Conservation (phyloP, 257 asterid species). For the Penstemon eatonii region DNA sequence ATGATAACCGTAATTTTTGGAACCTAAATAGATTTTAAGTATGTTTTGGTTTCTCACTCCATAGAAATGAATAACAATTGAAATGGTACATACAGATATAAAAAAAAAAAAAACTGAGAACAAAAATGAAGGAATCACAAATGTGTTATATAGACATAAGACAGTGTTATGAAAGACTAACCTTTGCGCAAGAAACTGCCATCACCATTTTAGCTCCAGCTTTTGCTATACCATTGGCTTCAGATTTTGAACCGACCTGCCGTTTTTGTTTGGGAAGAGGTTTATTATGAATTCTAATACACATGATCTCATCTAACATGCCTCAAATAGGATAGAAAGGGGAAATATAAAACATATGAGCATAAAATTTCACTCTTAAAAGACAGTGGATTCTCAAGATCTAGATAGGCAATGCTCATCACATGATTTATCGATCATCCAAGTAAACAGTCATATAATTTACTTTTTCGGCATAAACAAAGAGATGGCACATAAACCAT, state of each 20-base stretch:
- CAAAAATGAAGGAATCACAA: constrained; percentile 5
- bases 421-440: not conserved
- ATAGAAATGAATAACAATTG: not conserved
- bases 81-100: constrained; percentile 1
- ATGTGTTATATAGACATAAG: not conserved
- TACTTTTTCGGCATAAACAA: constrained; percentile 8
- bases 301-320: constrained; percentile 19
- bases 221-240: constrained; percentile 96
- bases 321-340: constrained; percentile 10
- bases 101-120: constrained; percentile 1
- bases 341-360: constrained; percentile 1
- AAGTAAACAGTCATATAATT: not conserved
- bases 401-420: not conserved
- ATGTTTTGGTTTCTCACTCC: not conserved
- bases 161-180: constrained; percentile 26
- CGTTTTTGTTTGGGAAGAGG: constrained; percentile 28
- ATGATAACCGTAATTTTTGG: constrained; percentile 83
- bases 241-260: constrained; percentile 98
- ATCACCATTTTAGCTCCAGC: constrained; percentile 99
- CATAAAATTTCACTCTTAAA: not conserved
- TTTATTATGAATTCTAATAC: constrained; percentile 4
- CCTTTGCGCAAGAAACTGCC: constrained; percentile 99
- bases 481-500: constrained; percentile 6
- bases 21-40: constrained; percentile 47
- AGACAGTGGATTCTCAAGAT: constrained; percentile 7